Evolutionary conservation across 768 basidiomycete species (phyloP).

Genomic region (Lyophyllum semitale): DNA sequence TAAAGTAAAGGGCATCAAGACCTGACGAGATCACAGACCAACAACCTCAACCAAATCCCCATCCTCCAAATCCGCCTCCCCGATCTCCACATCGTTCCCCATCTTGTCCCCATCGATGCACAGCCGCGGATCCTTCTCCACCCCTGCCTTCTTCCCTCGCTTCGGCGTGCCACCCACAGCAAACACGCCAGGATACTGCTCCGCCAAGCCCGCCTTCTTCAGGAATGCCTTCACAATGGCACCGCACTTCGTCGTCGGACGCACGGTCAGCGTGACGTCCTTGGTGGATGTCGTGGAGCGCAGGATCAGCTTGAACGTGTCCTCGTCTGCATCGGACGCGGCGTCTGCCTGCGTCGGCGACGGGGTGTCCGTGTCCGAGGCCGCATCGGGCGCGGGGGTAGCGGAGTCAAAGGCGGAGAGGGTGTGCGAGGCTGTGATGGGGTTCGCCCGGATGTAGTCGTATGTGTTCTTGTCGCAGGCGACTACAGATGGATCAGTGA

Average conservation of each 20-base stretch:
- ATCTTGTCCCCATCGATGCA: slow-evolving; percentile 75
- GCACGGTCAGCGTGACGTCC: slow-evolving; percentile 66
- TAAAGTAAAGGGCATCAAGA: slow-evolving; percentile 16
- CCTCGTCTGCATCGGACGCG: slow-evolving; percentile 46
- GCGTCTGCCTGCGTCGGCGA: slow-evolving; percentile 23
- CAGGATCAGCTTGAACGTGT: slow-evolving; percentile 66
- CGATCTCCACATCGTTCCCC: slow-evolving; percentile 58
- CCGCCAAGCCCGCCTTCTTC: slow-evolving; percentile 62
- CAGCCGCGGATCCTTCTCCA: slow-evolving; percentile 47
- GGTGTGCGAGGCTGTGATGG: slow-evolving; percentile 9
- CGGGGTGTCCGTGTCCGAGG: slow-evolving; percentile 20
- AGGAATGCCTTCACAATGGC: slow-evolving; percentile 77
- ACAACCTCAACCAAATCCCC: slow-evolving; percentile 79
- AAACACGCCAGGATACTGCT: slow-evolving; percentile 47
- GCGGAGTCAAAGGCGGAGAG: slow-evolving; percentile 2
- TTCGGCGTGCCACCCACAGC: slow-evolving; percentile 23
- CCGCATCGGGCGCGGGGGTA: slow-evolving; percentile 5
- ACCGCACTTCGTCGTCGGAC: slow-evolving; percentile 74
- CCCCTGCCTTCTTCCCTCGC: slow-evolving; percentile 8
- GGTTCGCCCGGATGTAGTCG: slow-evolving; percentile 55
- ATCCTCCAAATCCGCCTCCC: slow-evolving; percentile 73
- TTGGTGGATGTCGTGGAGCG: slow-evolving; percentile 55
- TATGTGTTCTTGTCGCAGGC: slow-evolving; percentile 66
- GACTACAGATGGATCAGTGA: slow-evolving; percentile 37
- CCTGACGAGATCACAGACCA: no score